Evolutionary conservation across 768 basidiomycete genomes (phyloP).

Genomic region (Omphalotus guepiniiformis): DNA sequence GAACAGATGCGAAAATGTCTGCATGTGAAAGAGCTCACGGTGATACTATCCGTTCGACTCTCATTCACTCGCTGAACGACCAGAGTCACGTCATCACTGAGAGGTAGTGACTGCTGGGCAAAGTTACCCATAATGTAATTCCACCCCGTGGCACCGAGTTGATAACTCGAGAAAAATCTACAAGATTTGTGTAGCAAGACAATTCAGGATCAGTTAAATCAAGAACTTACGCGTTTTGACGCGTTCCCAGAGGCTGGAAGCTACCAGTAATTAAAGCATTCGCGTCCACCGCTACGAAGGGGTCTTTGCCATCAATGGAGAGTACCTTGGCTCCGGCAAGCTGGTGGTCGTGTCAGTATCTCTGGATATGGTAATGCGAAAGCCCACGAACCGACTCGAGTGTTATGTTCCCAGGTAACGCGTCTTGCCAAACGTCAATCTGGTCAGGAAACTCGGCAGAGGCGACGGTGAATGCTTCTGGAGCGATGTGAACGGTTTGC

Average conservation of each 20-base stretch:
- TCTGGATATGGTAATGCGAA: not conserved
- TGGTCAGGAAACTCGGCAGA: conserved; percentile 28
- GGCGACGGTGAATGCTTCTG: conserved; percentile 25
- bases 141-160: conserved; percentile 12
- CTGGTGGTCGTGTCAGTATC: conserved; percentile 12
- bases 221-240: conserved; percentile 29
- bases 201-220: conserved; percentile 25
- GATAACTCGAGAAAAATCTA: conserved; percentile 13
- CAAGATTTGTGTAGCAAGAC: not conserved
- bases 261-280: conserved; percentile 30
- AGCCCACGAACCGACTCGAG: conserved; percentile 34
- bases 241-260: conserved; percentile 29
- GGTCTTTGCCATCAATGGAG: conserved; percentile 28
- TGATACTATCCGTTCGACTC: conserved; percentile 23
- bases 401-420: conserved; percentile 13
- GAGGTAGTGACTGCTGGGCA: conserved; percentile 30
- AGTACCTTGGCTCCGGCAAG: conserved; percentile 32
- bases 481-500: conserved; percentile 32
- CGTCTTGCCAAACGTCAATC: conserved; percentile 28
- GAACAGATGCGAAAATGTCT: not conserved
- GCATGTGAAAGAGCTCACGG: conserved; percentile 15
- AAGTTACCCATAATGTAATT: conserved; percentile 24
- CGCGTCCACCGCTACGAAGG: conserved; percentile 27
- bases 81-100: conserved; percentile 27
- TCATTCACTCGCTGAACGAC: conserved; percentile 24